A percentile compares a stretch with the other conserved stretches of the same genome.
These are phyloP conservation scores for Boletus coccyginus DNA, from an alignment of 768 basidiomycete species.

Conservation along the genomic window DNA sequence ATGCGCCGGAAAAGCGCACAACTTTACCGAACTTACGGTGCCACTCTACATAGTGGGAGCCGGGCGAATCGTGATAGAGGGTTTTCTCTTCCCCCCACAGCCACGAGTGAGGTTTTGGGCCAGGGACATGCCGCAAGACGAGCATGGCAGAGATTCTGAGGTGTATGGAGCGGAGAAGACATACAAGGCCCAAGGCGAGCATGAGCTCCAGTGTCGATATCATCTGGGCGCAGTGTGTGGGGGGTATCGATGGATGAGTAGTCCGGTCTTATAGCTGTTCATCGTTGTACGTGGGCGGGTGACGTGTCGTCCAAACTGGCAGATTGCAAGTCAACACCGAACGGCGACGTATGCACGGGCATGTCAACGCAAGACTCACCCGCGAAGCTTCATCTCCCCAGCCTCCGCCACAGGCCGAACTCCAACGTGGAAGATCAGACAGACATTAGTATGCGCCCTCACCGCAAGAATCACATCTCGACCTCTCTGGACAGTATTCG, in stretches of 20 bases:
- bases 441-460: slow-evolving; percentile 17
- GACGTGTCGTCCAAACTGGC: slow-evolving; percentile 19
- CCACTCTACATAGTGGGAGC: slow-evolving; percentile 51
- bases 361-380: slow-evolving; percentile 30
- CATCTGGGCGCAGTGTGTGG: slow-evolving; percentile 5
- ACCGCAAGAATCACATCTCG: slow-evolving; percentile 49
- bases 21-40: slow-evolving; percentile 52
- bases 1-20: slow-evolving; percentile 53
- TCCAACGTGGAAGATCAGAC: slow-evolving; percentile 38
- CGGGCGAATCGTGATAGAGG: slow-evolving; percentile 51
- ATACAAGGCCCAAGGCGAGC: slow-evolving; percentile 24
- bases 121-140: slow-evolving; percentile 46
- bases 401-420: slow-evolving; percentile 30
- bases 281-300: not conserved
- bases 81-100: slow-evolving; percentile 64
- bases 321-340: slow-evolving; percentile 5
- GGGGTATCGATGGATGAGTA: not conserved
- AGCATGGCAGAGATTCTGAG: slow-evolving; percentile 34
- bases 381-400: slow-evolving; percentile 25
- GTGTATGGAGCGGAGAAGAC: slow-evolving; percentile 33
- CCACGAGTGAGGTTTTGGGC: slow-evolving; percentile 46
- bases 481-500: slow-evolving; percentile 60
- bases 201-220: slow-evolving; percentile 2
- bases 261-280: slow-evolving; percentile 6
- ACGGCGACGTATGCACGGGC: not conserved